Base-by-base conservation (phyloP, 2,329 filamentous ascomycete genomes). In the Proliferodiscus dingleyae region DNA sequence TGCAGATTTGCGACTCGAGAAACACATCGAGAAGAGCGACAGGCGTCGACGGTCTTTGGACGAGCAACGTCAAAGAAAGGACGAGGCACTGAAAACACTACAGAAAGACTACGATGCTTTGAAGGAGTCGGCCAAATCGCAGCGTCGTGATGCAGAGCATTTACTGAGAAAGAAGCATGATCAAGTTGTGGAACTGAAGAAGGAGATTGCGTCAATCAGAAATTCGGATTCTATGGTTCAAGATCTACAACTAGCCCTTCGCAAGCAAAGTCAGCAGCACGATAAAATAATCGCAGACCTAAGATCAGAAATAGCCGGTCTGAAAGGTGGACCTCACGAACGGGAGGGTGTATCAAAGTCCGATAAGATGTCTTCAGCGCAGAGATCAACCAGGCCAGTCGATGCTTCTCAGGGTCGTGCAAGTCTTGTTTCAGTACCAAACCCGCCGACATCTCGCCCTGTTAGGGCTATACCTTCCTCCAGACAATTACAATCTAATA, bases 131-230 rank as follows among this genome's bases (percentile, higher is more conserved):
- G 72, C 74, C 15, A 75, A 80, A 49, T 61, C 68, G 5, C 72
- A 72, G 29, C 73, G 77, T n/a, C 64, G 68, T 7, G 78, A 83
- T 48, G 75, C 75, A 3, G 71, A 74, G 54, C 69, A 72, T 13
- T 74, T 81, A 2, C 54, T 82, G 36, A 70, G 75, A 43, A 73
- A 72, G 51, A 77, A 78, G 45, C 77, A 81, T 47, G 67, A 70
- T 30, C 78, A 78, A 61, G 78, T 81, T 48, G 65, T 71, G 7
- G 70, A 75, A 34, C 68, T 83, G 6, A 77, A 75, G 61, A 74
- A 72, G 53, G 73, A 78, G 52, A 61, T 80, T 30, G 69, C 68
- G 47, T 62, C 62, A 1, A 62, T 80, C 2, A 74, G 73, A 56
- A 45, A 47, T 9, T 39, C 50, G 21, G 47, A 56, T 7, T 45